Evolutionary conservation across 352 stramenopile genomes (phyloP).

Genomic region (Pythium sukuiense): DNA sequence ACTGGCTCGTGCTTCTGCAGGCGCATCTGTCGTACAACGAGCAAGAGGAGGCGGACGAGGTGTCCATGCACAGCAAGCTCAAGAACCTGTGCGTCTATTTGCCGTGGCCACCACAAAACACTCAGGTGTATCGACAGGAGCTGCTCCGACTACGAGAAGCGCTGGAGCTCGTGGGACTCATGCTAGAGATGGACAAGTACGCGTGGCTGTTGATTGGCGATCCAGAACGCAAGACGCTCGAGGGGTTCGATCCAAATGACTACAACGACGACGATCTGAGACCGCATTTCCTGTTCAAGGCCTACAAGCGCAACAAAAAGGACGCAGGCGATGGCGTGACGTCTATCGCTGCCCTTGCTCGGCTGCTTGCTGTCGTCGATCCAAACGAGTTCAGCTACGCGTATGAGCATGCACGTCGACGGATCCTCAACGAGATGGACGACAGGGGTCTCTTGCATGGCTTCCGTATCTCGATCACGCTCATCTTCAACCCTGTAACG

Average conservation of each 20-base stretch:
- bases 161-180: slow-evolving; percentile 19
- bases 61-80: slow-evolving; percentile 23
- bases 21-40: slow-evolving; percentile 20
- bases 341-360: background rate
- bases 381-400: background rate
- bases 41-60: slow-evolving; percentile 15
- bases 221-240: background rate
- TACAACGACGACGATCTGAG: slow-evolving; percentile 19
- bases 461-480: slow-evolving; percentile 7
- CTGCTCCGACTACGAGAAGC: slow-evolving; percentile 15
- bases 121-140: slow-evolving; percentile 3
- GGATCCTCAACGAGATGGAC: slow-evolving; percentile 5
- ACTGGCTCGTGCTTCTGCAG: slow-evolving; percentile 14
- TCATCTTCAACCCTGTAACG: background rate
- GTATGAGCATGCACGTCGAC: background rate
- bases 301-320: background rate
- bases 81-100: slow-evolving; percentile 20
- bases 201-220: slow-evolving; percentile 10
- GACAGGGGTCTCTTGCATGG: background rate
- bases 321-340: background rate
- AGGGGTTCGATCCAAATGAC: slow-evolving; percentile 16
- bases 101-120: slow-evolving; percentile 9
- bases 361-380: background rate
- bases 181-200: slow-evolving; percentile 10
- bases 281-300: slow-evolving; percentile 20